Evolutionary conservation across 1,139 yeast species (phyloP).

Genomic region (Wickerhamomyces sp.): DNA sequence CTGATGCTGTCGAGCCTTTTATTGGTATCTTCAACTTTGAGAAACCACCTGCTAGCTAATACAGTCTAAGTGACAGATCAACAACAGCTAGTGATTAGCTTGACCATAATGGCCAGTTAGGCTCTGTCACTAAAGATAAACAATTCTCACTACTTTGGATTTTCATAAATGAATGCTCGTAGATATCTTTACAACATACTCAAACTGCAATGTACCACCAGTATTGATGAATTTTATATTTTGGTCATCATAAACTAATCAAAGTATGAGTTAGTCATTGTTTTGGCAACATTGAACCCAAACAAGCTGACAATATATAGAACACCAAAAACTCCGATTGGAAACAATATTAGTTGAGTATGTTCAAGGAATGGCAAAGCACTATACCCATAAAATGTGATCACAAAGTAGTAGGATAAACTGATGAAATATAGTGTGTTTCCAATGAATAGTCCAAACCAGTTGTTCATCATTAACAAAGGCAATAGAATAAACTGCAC

Average conservation of each 20-base stretch:
- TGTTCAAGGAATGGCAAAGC: slow-evolving; percentile 72
- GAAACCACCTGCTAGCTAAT: slow-evolving; percentile 13
- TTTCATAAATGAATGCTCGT: not conserved
- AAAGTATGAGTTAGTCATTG: slow-evolving; percentile 66
- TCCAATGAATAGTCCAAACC: slow-evolving; percentile 66
- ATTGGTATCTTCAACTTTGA: slow-evolving; percentile 55
- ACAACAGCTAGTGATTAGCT: too few relatives aligned
- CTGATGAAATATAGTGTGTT: slow-evolving; percentile 73
- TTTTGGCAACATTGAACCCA: slow-evolving; percentile 67
- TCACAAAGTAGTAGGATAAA: slow-evolving; percentile 66
- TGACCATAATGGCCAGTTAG: too few relatives aligned
- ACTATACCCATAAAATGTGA: slow-evolving; percentile 85
- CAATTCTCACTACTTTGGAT: too few relatives aligned
- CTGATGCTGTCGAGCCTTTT: slow-evolving; percentile 49
- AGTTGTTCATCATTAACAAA: slow-evolving; percentile 54
- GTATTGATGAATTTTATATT: too few relatives aligned
- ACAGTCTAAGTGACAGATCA: too few relatives aligned
- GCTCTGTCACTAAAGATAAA: too few relatives aligned
- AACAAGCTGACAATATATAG: slow-evolving; percentile 54
- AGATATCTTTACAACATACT: too few relatives aligned
- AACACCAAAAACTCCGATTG: slow-evolving; percentile 55
- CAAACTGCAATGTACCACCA: too few relatives aligned
- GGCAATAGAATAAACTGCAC: slow-evolving; percentile 77
- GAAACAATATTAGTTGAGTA: slow-evolving; percentile 49
- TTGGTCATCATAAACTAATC: slow-evolving; percentile 18